Conservation (phyloP, 108 stramenopile species). For the Skeletonema menzelii region DNA sequence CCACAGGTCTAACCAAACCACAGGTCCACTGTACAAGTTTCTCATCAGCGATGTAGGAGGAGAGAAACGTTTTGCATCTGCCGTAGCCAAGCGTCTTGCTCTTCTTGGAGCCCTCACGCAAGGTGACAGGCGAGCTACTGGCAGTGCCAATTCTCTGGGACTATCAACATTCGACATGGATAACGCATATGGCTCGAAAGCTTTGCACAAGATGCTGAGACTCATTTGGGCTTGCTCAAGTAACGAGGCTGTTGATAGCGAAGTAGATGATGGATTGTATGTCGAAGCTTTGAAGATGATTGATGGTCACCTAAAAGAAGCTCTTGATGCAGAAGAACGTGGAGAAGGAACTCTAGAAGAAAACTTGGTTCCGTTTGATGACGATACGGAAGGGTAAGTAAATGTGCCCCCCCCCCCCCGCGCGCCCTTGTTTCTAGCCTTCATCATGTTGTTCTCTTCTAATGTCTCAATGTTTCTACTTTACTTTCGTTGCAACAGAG, state of each 20-base stretch:
- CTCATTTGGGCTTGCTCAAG: not conserved
- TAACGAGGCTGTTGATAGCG: not conserved
- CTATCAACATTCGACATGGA: conserved; percentile 42
- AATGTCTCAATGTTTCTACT: too few relatives aligned
- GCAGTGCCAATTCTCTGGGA: conserved; percentile 27
- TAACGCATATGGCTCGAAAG: conserved; percentile 5
- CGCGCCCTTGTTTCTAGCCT: too few relatives aligned
- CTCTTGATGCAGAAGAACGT: conserved; percentile 2
- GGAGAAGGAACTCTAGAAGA: conserved; percentile 1
- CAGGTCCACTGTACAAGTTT: conserved; percentile 58
- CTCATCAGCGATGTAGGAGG: conserved; percentile 62
- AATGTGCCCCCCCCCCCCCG: too few relatives aligned
- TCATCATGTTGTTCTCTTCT: too few relatives aligned
- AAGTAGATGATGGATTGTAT: not conserved
- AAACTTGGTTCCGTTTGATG: not conserved
- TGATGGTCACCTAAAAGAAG: conserved; percentile 5
- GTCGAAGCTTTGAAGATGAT: conserved; percentile 4
- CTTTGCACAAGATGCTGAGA: not conserved
- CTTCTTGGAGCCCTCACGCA: conserved; percentile 73
- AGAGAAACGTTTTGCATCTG: conserved; percentile 69
- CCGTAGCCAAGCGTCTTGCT: conserved; percentile 68
- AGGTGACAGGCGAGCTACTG: conserved; percentile 63
- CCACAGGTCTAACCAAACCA: conserved; percentile 61
- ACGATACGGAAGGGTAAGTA: not conserved
- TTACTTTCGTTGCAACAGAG: conserved; percentile 4